These are phyloP conservation scores for Fremontodendron californicum DNA, from an alignment of 345 rosid genomes.

Conservation along the genomic window DNA sequence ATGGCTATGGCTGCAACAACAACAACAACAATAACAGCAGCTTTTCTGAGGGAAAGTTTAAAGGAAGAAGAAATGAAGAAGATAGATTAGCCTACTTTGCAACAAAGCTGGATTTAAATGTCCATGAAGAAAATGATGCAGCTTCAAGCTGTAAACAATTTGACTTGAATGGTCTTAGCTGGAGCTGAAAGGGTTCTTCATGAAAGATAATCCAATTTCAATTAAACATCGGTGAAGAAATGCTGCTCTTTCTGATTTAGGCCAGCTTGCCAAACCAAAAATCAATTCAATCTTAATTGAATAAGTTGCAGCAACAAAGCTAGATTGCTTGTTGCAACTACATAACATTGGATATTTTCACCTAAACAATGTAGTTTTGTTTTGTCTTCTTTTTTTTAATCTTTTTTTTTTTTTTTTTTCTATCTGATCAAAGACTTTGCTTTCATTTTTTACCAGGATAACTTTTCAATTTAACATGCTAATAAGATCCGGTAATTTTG, in stretches of 20 bases:
- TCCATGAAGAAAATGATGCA: slow-evolving; percentile 51
- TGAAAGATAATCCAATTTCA: background rate
- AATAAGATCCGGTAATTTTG: background rate
- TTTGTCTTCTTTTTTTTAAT: background rate
- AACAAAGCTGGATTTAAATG: slow-evolving; percentile 69
- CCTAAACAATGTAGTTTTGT: background rate
- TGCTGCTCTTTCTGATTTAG: background rate
- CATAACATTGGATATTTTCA: background rate
- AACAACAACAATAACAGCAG: slow-evolving; percentile 18
- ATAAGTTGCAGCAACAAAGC: background rate
- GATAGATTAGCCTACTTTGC: slow-evolving; percentile 34
- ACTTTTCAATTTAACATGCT: background rate
- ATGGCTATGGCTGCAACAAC: slow-evolving; percentile 24
- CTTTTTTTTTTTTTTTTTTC: background rate
- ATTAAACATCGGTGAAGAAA: background rate
- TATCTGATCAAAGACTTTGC: background rate
- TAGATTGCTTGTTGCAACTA: background rate
- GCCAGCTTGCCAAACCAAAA: background rate
- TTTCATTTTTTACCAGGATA: background rate
- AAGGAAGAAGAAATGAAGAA: slow-evolving; percentile 29
- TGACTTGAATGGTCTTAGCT: slow-evolving; percentile 86
- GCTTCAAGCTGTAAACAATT: slow-evolving; percentile 60
- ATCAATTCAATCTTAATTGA: background rate
- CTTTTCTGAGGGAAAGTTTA: slow-evolving; percentile 41
- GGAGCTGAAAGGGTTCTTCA: slow-evolving; percentile 43